phyloP scores from a whole-genome alignment of 345 rosid genomes.

The Psidium friedrichsthalianum region DNA sequence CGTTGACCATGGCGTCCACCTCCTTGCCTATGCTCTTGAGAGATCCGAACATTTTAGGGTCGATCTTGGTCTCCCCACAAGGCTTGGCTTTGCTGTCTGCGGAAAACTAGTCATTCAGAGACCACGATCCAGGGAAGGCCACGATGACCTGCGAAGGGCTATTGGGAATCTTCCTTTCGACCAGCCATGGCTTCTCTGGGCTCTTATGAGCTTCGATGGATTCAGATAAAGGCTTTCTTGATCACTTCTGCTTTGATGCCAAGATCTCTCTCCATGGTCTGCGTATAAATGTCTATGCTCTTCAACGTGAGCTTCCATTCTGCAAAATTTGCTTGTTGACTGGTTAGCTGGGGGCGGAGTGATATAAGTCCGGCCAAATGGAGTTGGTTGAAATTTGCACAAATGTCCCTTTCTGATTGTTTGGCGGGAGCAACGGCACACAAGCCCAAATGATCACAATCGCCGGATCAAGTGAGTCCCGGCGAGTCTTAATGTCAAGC shows the following conservation, averaged over 20 bases:
- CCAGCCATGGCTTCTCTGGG: conserved; percentile 10
- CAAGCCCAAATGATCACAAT: background rate
- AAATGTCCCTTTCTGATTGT: background rate
- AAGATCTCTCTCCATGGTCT: background rate
- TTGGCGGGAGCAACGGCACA: background rate
- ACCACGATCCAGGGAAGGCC: conserved; percentile 45
- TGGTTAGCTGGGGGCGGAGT: background rate
- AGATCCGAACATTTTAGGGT: conserved; percentile 27
- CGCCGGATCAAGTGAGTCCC: background rate
- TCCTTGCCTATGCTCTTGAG: conserved; percentile 41
- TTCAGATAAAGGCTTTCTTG: conserved; percentile 20
- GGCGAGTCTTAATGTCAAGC: background rate
- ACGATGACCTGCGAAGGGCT: conserved; percentile 15
- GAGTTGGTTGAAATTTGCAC: background rate
- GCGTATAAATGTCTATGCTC: background rate
- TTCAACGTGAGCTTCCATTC: background rate
- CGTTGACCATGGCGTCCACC: conserved; percentile 37
- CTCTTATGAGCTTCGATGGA: conserved; percentile 25
- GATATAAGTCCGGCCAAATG: background rate
- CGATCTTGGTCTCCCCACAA: conserved; percentile 39
- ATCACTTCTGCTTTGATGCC: conserved; percentile 22
- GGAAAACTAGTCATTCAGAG: conserved; percentile 21
- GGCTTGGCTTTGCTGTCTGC: background rate
- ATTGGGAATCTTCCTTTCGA: background rate
- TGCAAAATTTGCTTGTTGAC: background rate